phyloP scores from a whole-genome alignment of 2,329 filamentous ascomycete genomes.

The Epichloe coenophiala region DNA sequence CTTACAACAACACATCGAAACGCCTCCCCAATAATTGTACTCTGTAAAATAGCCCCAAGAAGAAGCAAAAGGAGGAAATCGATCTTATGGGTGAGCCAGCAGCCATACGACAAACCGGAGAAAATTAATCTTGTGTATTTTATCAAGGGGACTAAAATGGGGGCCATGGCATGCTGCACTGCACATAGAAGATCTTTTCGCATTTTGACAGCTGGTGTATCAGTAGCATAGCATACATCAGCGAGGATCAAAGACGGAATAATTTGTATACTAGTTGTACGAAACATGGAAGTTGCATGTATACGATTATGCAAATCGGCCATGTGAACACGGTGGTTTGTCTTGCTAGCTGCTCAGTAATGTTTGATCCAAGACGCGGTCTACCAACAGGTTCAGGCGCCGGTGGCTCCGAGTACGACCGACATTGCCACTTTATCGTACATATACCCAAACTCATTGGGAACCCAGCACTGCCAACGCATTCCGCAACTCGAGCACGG shows the following conservation, averaged over 20 bases:
- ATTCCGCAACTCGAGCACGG: slow-evolving; percentile 67
- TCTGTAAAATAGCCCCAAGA: not conserved
- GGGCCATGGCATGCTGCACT: not conserved
- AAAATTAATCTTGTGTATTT: not conserved
- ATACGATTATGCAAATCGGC: not conserved
- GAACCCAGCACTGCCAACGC: slow-evolving; percentile 62
- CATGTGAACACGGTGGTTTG: not conserved
- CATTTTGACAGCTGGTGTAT: slow-evolving; percentile 1
- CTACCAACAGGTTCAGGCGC: no score
- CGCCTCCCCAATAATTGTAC: slow-evolving; percentile 1
- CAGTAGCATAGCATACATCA: not conserved
- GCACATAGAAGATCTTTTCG: slow-evolving; percentile 1
- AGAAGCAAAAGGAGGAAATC: not conserved
- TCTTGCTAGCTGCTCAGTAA: not conserved
- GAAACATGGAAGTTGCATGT: not conserved
- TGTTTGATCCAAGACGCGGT: no score
- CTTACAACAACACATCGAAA: not conserved
- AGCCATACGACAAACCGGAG: not conserved
- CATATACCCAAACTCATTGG: slow-evolving; percentile 9
- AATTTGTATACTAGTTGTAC: slow-evolving; percentile 6
- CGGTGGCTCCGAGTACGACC: no score
- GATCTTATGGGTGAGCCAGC: not conserved
- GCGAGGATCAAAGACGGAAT: not conserved
- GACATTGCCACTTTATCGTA: no score
- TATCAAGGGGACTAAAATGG: not conserved